Base-by-base conservation (phyloP, 78 protist genomes). In the Monosiga brevicollis region DNA sequence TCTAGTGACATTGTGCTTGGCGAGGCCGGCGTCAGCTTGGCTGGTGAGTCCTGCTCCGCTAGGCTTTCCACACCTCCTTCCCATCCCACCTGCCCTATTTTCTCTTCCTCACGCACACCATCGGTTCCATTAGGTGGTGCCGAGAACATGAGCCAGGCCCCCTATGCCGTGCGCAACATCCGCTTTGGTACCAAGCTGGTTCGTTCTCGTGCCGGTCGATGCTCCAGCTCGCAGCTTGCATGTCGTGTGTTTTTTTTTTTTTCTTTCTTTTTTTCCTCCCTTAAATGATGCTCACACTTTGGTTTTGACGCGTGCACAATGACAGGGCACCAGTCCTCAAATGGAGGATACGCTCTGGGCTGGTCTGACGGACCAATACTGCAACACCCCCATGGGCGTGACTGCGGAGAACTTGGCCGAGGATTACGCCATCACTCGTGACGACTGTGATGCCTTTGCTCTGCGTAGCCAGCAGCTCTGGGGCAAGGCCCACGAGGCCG, bases 361-460 rank as follows among this genome's bases (percentile, higher is more conserved):
- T 3, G 93, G 87, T 1, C 83, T 93, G 37, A 87, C 83, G 10
- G 95, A 87, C 86, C 25, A 54, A 32, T 74, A 81, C 87, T 41
- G 10, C 49, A 70, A 83, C 42, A 29, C 37, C 55, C 87, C 89
- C 22, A 93, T 93, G 95, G 95, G 84, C 29, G 40, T 88, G 23
- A 87, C 91, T 0, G 92, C 92, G 1, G 95, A 93, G 84, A 84
- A 86, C 74, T 76, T 87, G 35, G 93, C 92, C 29, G 84, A 41
- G 40, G 78, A 88, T 76, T 86, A 86, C 78, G 0, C 29, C 62
- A 42, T 93, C 40, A 83, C 90, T 20, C 78, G 92, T 42, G 84
- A 35, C 22, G 90, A 55, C 38, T 75, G 73, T 37, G 95, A 93
- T 83, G 83, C 35, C 43, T 93, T 23, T 26, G 89, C 93, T 39